Percentiles rank a stretch among this genome's conserved stretches.
Conservation (phyloP, 208 protist species). For the Leishmania mexicana region DNA sequence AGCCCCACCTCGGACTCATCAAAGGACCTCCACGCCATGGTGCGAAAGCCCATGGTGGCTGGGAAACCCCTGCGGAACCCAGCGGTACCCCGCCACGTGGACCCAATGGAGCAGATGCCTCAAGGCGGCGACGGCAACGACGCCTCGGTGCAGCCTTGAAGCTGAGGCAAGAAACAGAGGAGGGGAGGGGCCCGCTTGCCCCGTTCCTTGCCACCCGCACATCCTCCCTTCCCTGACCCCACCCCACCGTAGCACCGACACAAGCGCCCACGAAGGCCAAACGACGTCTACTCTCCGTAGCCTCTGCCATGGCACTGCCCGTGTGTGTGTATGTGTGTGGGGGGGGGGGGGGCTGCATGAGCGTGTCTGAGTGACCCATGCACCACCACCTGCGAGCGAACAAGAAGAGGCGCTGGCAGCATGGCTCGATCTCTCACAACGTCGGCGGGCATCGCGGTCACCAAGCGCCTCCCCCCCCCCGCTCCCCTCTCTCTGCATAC, state of each 20-base stretch:
- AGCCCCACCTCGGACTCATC: neutral
- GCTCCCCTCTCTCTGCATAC: neutral
- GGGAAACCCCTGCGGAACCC: neutral
- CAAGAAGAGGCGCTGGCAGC: neutral
- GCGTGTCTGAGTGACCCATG: neutral
- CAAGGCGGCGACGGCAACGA: neutral
- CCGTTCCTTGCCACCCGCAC: neutral
- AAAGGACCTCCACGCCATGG: neutral
- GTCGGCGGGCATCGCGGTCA: neutral
- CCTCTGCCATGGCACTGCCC: neutral
- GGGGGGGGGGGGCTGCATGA: too few relatives aligned
- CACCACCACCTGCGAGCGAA: neutral
- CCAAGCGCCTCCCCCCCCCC: neutral
- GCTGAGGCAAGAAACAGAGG: neutral
- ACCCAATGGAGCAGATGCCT: neutral
- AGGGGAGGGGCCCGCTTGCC: neutral
- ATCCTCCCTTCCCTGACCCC: neutral
- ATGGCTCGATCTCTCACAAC: neutral
- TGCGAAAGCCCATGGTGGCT: neutral
- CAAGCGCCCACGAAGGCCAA: neutral
- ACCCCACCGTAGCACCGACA: neutral
- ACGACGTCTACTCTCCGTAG: neutral
- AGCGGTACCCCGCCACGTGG: neutral
- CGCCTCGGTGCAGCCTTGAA: neutral
- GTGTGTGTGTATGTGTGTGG: neutral